phyloP scores from a whole-genome alignment of 805 yeast genomes.

The Tetrapisispora pingtungensis region DNA sequence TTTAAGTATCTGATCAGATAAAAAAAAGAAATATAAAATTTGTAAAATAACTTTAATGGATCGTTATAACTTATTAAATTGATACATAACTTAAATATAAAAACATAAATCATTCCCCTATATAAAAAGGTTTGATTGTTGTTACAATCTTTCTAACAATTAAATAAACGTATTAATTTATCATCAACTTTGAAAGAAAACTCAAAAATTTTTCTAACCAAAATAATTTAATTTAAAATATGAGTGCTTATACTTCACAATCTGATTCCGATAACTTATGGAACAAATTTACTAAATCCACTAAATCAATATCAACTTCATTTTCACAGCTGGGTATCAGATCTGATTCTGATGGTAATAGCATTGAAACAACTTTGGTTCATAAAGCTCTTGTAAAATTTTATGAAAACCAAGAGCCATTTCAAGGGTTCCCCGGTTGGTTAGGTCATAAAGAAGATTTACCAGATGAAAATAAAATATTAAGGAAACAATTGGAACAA shows the following conservation, averaged over 20 bases:
- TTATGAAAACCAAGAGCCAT: slow-evolving; percentile 28
- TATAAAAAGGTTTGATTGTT: too few relatives aligned
- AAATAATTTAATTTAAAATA: too few relatives aligned
- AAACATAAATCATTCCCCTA: too few relatives aligned
- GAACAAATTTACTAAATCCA: slow-evolving; percentile 25
- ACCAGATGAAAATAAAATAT: slow-evolving; percentile 25
- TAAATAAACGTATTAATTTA: too few relatives aligned
- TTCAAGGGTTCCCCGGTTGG: slow-evolving; percentile 31
- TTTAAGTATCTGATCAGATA: too few relatives aligned
- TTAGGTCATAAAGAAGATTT: slow-evolving; percentile 28
- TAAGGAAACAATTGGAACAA: slow-evolving; percentile 20
- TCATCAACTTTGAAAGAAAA: too few relatives aligned
- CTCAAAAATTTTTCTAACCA: too few relatives aligned
- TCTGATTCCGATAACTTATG: slow-evolving; percentile 19
- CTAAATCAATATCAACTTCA: slow-evolving; percentile 24
- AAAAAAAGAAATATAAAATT: background rate
- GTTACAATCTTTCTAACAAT: too few relatives aligned
- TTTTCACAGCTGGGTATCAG: slow-evolving; percentile 20
- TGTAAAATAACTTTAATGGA: too few relatives aligned
- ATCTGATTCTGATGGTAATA: slow-evolving; percentile 35
- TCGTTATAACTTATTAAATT: too few relatives aligned
- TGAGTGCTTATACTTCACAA: background rate
- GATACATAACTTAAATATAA: too few relatives aligned
- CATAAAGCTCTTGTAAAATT: slow-evolving; percentile 36
- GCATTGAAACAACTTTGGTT: slow-evolving; percentile 34